Conservation (phyloP, 208 protist genomes). For the Leptomonas pyrrhocoris region DNA sequence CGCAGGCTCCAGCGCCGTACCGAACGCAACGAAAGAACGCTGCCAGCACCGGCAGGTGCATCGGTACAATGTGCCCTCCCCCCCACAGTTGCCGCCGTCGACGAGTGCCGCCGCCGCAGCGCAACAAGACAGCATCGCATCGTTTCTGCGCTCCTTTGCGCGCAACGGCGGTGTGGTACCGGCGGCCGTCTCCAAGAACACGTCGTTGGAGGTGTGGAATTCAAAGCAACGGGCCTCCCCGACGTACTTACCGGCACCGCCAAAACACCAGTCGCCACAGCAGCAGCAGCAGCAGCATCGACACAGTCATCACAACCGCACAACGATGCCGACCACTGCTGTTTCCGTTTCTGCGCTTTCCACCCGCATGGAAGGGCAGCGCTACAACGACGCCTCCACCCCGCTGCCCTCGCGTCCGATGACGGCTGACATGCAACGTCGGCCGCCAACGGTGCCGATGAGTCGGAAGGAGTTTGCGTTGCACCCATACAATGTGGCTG, state of each 20-base stretch:
- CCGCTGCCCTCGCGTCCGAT: constrained; percentile 2
- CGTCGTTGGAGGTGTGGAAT: background rate
- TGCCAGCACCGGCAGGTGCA: constrained; percentile 1
- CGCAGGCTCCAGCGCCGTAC: background rate
- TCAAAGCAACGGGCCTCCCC: background rate
- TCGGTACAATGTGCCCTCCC: constrained; percentile 14
- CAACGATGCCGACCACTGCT: background rate
- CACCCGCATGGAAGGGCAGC: background rate
- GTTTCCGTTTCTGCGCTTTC: background rate
- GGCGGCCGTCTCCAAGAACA: background rate
- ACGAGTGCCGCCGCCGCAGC: background rate
- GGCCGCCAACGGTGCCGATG: background rate
- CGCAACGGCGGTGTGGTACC: constrained; percentile 5
- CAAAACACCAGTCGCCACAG: background rate
- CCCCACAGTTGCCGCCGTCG: background rate
- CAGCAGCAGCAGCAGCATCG: background rate
- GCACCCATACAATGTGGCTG: constrained; percentile 20
- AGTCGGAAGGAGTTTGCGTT: no score
- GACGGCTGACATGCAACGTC: constrained; percentile 2
- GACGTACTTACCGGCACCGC: constrained; percentile 10
- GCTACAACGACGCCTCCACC: constrained; percentile 12
- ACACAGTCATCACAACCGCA: background rate
- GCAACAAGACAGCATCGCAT: background rate
- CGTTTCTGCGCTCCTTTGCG: constrained; percentile 11
- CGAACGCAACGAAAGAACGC: background rate